Conservation (phyloP, 306 rosid genomes). For the Ammopiptanthus mongolicus region DNA sequence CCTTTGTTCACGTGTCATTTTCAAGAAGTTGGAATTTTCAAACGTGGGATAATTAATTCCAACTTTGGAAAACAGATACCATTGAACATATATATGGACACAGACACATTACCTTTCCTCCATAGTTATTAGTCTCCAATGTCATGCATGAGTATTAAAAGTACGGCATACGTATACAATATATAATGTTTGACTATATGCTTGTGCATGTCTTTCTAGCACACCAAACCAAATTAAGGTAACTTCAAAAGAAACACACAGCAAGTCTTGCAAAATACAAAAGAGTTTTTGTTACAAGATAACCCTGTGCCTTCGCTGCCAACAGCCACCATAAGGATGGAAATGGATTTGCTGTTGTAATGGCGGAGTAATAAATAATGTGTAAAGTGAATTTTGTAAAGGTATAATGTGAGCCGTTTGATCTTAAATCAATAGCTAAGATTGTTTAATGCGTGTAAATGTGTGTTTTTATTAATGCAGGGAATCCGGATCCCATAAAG, state of each 20-base stretch:
- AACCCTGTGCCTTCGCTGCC: too few species aligned
- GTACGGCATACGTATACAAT: not conserved
- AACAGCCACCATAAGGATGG: too few species aligned
- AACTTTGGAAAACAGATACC: conserved; percentile 12
- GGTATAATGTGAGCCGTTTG: too few species aligned
- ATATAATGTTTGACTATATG: conserved; percentile 15
- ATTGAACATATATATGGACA: conserved; percentile 27
- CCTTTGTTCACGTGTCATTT: conserved; percentile 53
- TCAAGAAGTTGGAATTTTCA: conserved; percentile 18
- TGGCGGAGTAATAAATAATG: too few species aligned
- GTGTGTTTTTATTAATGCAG: too few species aligned
- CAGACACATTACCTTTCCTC: conserved; percentile 42
- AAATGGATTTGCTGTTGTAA: too few species aligned
- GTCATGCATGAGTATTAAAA: conserved; percentile 31
- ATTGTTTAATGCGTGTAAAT: too few species aligned
- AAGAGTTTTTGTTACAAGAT: too few species aligned
- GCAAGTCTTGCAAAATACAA: not conserved
- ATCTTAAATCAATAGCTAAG: too few species aligned
- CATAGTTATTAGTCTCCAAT: conserved; percentile 14
- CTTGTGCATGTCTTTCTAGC: not conserved
- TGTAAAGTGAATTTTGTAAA: too few species aligned
- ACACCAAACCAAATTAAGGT: not conserved
- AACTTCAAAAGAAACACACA: not conserved
- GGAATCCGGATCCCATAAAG: too few species aligned
- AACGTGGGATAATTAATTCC: conserved; percentile 6